These are phyloP conservation scores for Triticum timopheevii DNA, from an alignment of 176 grass and related monocot genomes.

Conservation along the genomic window DNA sequence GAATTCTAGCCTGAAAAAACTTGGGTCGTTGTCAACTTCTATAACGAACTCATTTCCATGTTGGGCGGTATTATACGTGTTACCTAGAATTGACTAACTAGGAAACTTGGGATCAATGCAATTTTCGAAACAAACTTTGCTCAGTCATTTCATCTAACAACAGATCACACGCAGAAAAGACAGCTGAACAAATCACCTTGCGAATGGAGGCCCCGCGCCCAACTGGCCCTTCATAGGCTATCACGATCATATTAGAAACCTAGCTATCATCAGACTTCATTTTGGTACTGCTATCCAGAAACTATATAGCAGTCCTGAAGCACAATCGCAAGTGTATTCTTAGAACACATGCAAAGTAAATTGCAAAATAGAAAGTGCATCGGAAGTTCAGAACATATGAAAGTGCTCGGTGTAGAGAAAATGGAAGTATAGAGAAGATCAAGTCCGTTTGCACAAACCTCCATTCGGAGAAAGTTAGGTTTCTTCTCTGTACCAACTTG, in stretches of 20 bases:
- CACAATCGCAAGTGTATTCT: not conserved
- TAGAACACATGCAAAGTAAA: not conserved
- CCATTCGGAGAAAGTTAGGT: slow-evolving; percentile 66
- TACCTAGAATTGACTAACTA: slow-evolving; percentile 39
- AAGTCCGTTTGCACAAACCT: slow-evolving; percentile 39
- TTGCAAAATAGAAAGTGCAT: not conserved
- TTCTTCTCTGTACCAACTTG: slow-evolving; percentile 61
- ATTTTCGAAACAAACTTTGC: not conserved
- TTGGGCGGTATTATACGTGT: slow-evolving; percentile 39
- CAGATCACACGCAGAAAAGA: not conserved
- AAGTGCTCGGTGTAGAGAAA: too few relatives aligned
- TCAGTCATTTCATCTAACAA: not conserved
- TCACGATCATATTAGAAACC: slow-evolving; percentile 25
- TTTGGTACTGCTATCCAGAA: slow-evolving; percentile 43
- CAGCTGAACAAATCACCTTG: slow-evolving; percentile 13
- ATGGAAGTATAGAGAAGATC: not conserved
- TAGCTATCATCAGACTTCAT: slow-evolving; percentile 41
- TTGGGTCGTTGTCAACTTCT: slow-evolving; percentile 39
- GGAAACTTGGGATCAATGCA: not conserved
- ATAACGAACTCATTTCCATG: slow-evolving; percentile 70
- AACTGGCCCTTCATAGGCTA: slow-evolving; percentile 26
- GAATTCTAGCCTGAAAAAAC: slow-evolving; percentile 51
- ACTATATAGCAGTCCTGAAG: slow-evolving; percentile 57
- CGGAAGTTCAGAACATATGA: too few relatives aligned
- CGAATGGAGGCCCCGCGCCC: slow-evolving; percentile 26